phyloP scores from a whole-genome alignment of 176 grass and related monocot genomes.

The Lolium perenne region DNA sequence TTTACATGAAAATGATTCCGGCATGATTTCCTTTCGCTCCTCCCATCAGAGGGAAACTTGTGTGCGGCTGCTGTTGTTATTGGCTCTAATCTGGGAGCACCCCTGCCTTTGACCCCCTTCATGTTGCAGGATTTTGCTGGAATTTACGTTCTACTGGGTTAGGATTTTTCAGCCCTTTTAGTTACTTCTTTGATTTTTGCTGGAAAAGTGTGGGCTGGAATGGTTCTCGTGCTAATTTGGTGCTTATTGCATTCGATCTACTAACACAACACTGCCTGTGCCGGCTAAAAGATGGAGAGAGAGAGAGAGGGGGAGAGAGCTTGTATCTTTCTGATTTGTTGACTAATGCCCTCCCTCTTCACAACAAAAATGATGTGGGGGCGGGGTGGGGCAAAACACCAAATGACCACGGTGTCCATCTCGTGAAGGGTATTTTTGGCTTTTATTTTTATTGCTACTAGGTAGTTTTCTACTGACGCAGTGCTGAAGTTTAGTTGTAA shows the following conservation, averaged over 20 bases:
- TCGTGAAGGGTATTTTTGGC: constrained; percentile 39
- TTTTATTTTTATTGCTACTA: constrained; percentile 8
- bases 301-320: constrained; percentile 4
- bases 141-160: not conserved
- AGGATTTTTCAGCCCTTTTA: not conserved
- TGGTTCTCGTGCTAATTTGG: not conserved
- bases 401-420: constrained; percentile 32
- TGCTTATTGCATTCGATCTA: constrained; percentile 41
- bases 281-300: not conserved
- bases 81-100: not conserved
- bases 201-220: constrained; percentile 11
- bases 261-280: not conserved
- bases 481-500: constrained; percentile 4
- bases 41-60: not conserved
- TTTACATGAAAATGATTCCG: not conserved
- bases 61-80: not conserved
- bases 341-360: constrained; percentile 21
- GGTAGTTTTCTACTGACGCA: constrained; percentile 11
- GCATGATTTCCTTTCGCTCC: not conserved
- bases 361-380: constrained; percentile 10
- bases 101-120: not conserved
- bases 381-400: not conserved
- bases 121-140: not conserved
- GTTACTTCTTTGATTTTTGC: constrained; percentile 8
- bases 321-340: constrained; percentile 32